phyloP scores from a whole-genome alignment of 2,329 filamentous ascomycete species.

The Acrocalymma vagum region DNA sequence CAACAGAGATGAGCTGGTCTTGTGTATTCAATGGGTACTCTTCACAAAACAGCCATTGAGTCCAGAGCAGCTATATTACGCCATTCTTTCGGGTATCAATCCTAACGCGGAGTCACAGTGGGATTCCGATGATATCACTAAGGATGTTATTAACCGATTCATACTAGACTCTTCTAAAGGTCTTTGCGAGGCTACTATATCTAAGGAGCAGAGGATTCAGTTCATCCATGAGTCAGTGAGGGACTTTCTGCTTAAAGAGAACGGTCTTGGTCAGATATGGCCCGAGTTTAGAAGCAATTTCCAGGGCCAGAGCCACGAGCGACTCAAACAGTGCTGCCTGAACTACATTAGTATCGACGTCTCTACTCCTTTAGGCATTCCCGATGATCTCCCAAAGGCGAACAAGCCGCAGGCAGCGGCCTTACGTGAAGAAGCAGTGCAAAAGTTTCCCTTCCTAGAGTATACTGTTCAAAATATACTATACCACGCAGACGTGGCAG shows the following conservation, averaged over 20 bases:
- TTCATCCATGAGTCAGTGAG: constrained; percentile 43
- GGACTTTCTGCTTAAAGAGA: constrained; percentile 52
- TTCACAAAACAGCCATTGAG: constrained; percentile 20
- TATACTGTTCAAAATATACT: constrained; percentile 55
- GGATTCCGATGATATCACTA: constrained; percentile 20
- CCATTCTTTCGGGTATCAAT: constrained; percentile 17
- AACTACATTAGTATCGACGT: constrained; percentile 46
- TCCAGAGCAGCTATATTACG: constrained; percentile 25
- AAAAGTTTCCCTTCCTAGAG: constrained; percentile 55
- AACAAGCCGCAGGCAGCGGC: constrained; percentile 3
- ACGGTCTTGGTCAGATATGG: constrained; percentile 40
- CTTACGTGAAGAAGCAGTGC: constrained; percentile 11
- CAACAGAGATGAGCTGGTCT: constrained; percentile 12
- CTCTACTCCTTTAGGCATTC: constrained; percentile 2
- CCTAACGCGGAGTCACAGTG: constrained; percentile 13
- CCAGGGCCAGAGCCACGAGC: constrained; percentile 50
- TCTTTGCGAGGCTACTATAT: constrained; percentile 23
- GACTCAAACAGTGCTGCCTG: constrained; percentile 55
- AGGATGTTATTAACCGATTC: constrained; percentile 19
- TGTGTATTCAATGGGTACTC: constrained; percentile 31
- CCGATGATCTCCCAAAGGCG: constrained; percentile 12
- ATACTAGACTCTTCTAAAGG: constrained; percentile 35
- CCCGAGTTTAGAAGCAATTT: constrained; percentile 44
- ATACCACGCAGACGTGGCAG: constrained; percentile 51
- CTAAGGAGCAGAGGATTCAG: constrained; percentile 28